These are phyloP conservation scores for Mycena crocata DNA, from an alignment of 768 basidiomycete species.

Conservation along the genomic window DNA sequence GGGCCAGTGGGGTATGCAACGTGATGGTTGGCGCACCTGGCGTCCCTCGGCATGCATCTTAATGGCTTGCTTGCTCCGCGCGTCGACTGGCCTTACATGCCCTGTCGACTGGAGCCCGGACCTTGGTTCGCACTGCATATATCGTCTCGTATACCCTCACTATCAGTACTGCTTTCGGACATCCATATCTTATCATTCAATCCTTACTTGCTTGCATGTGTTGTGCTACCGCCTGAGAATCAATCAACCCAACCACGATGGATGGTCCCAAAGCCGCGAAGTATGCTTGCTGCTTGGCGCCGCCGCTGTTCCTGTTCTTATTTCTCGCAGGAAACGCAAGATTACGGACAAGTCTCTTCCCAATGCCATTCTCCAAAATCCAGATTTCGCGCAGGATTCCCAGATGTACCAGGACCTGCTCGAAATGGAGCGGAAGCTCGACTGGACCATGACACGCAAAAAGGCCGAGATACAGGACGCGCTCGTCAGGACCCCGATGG, in stretches of 20 bases:
- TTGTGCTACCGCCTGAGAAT: conserved; percentile 8
- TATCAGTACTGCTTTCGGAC: conserved; percentile 3
- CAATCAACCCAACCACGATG: conserved; percentile 35
- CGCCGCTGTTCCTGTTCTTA: conserved; percentile 7
- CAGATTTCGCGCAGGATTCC: conserved; percentile 84
- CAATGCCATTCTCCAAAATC: conserved; percentile 77
- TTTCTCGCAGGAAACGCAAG: conserved; percentile 71
- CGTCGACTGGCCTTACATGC: not conserved
- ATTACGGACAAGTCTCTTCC: conserved; percentile 85
- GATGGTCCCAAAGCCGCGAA: conserved; percentile 54
- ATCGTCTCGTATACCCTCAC: conserved; percentile 12
- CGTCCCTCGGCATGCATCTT: not conserved
- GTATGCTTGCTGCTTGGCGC: conserved; percentile 33
- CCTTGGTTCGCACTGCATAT: conserved; percentile 3
- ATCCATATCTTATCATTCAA: conserved; percentile 12
- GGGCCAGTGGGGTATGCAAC: conserved; percentile 28
- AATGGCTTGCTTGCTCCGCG: no score
- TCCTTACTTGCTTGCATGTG: conserved; percentile 11
- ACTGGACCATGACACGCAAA: conserved; percentile 96
- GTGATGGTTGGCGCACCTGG: conserved; percentile 10
- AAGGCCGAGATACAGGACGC: conserved; percentile 92
- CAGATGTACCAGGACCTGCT: conserved; percentile 88
- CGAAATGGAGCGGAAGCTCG: conserved; percentile 90
- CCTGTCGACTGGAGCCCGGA: not conserved
- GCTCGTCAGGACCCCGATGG: conserved; percentile 78